Evolutionary conservation across 345 rosid genomes (phyloP).

Genomic region (Eucalyptus urophylla): DNA sequence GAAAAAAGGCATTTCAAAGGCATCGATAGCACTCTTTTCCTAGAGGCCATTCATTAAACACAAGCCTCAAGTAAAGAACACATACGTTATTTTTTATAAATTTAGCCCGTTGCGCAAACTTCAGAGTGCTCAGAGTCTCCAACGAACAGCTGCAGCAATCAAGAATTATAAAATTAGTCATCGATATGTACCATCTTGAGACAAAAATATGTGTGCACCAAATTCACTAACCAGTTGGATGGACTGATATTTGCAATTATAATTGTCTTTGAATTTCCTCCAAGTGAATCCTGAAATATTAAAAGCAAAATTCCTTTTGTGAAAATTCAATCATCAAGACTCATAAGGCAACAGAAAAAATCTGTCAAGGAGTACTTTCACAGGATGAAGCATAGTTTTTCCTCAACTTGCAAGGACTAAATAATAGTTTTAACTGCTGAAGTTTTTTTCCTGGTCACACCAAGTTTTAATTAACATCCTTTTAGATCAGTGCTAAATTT

Average conservation of each 20-base stretch:
- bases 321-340: neutral
- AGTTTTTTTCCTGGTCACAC: neutral
- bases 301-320: neutral
- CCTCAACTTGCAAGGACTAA: neutral
- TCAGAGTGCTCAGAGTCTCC: conserved; percentile 95
- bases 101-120: conserved; percentile 99
- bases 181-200: neutral
- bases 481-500: neutral
- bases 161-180: neutral
- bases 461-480: neutral
- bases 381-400: neutral
- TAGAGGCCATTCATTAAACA: neutral
- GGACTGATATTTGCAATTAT: conserved; percentile 97
- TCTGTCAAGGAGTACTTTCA: neutral
- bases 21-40: neutral
- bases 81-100: conserved; percentile 91
- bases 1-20: neutral
- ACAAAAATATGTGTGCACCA: neutral
- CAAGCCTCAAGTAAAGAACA: neutral
- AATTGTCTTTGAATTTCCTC: conserved; percentile 95
- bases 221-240: conserved; percentile 57
- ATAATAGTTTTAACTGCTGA: neutral
- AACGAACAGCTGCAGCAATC: conserved; percentile 59
- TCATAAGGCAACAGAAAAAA: neutral
- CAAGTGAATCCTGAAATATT: conserved; percentile 77